A percentile compares a stretch with the other conserved stretches of the same genome.
phyloP scores from a whole-genome alignment of 2,329 filamentous ascomycete species.

The Penicillium verrucosum region DNA sequence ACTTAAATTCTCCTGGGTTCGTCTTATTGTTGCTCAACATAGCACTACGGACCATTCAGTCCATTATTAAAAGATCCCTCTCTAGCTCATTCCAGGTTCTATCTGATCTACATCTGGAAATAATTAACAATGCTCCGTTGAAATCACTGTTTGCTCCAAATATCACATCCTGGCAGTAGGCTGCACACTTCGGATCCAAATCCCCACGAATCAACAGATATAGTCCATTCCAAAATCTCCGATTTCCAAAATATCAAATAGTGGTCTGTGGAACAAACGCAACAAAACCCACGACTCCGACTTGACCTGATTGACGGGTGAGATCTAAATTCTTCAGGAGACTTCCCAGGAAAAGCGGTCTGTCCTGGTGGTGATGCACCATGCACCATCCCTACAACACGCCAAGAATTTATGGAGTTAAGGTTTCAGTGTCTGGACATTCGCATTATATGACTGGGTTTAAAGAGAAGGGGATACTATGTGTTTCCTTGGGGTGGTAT shows the following conservation, averaged over 20 bases:
- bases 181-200: slow-evolving; percentile 56
- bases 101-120: slow-evolving; percentile 28
- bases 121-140: slow-evolving; percentile 15
- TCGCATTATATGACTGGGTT: too few relatives aligned
- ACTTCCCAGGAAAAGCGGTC: background rate
- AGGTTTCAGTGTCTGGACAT: too few relatives aligned
- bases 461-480: slow-evolving; percentile 28
- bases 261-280: slow-evolving; percentile 52
- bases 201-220: slow-evolving; percentile 40
- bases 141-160: too few relatives aligned
- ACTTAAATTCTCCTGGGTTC: too few relatives aligned
- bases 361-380: slow-evolving; percentile 56
- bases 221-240: slow-evolving; percentile 47
- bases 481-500: slow-evolving; percentile 25
- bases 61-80: background rate
- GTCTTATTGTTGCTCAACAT: too few relatives aligned
- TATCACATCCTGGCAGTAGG: slow-evolving; percentile 29
- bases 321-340: slow-evolving; percentile 29
- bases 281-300: slow-evolving; percentile 50
- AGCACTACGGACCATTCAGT: background rate
- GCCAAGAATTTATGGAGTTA: too few relatives aligned
- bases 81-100: slow-evolving; percentile 24
- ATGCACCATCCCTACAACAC: slow-evolving; percentile 48
- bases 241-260: slow-evolving; percentile 55
- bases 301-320: slow-evolving; percentile 48